Percentiles rank a stretch among this genome's conserved stretches.
Conservation (phyloP, 345 rosid genomes). For the Luvunga scandens region DNA sequence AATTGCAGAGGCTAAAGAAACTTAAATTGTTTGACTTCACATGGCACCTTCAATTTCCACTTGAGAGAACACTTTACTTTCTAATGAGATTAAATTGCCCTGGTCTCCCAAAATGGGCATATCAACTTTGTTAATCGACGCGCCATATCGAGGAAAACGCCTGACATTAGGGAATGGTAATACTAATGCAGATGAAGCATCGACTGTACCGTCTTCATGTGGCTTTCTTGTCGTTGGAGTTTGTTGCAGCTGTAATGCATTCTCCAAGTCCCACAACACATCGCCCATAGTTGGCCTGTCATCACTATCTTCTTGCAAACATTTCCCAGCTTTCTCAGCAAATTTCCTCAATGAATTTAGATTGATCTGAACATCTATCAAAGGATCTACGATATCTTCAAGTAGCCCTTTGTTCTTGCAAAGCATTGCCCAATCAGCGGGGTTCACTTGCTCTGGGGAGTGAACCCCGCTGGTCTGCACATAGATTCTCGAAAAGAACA, state of each 20-base stretch:
- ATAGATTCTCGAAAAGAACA: no score
- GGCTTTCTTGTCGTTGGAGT: conserved; percentile 19
- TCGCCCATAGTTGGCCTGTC: conserved; percentile 62
- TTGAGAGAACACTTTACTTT: conserved; percentile 31
- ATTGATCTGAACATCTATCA: conserved; percentile 30
- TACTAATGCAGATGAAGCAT: conserved; percentile 20
- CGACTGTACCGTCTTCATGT: conserved; percentile 24
- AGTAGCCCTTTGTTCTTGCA: no score
- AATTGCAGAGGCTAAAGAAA: not conserved
- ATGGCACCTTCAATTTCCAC: conserved; percentile 27
- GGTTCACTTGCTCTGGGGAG: no score
- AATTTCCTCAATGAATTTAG: conserved; percentile 48
- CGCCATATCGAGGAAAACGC: conserved; percentile 30
- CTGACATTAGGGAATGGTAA: conserved; percentile 17
- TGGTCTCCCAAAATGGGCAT: not conserved
- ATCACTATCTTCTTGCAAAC: conserved; percentile 47
- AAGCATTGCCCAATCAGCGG: no score
- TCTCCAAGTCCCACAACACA: conserved; percentile 59
- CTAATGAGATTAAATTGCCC: not conserved
- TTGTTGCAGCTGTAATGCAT: conserved; percentile 40
- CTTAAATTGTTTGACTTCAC: conserved; percentile 9
- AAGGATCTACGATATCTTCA: conserved; percentile 45
- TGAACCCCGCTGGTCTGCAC: no score
- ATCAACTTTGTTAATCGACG: conserved; percentile 14
- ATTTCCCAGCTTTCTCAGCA: conserved; percentile 45